A percentile compares a stretch with the other conserved stretches of the same genome.
Evolutionary conservation across 148 eudicot genomes (phyloP).

Genomic region (Cornus florida): DNA sequence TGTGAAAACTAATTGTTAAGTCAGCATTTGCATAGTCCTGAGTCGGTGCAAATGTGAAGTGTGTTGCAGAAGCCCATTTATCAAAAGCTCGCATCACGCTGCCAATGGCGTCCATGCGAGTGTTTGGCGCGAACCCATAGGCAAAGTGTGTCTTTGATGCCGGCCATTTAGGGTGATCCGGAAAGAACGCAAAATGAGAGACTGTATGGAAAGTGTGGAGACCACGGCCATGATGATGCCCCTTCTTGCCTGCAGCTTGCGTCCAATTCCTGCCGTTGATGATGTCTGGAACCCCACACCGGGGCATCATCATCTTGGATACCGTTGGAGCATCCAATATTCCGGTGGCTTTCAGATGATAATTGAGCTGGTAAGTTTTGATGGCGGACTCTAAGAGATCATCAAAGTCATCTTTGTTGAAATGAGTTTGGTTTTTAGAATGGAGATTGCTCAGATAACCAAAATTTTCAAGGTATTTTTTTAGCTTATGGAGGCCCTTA

Average conservation of each 20-base stretch:
- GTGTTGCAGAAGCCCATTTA: slow-evolving; percentile 19
- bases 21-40: background rate
- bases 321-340: slow-evolving; percentile 19
- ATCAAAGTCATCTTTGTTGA: slow-evolving; percentile 20
- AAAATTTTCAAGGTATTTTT: slow-evolving; percentile 19
- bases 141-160: slow-evolving; percentile 4
- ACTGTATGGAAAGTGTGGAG: slow-evolving; percentile 9
- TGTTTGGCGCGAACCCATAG: slow-evolving; percentile 6
- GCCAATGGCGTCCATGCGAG: background rate
- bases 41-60: slow-evolving; percentile 17
- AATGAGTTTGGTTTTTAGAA: background rate
- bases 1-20: slow-evolving; percentile 16
- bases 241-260: background rate
- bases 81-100: slow-evolving; percentile 15
- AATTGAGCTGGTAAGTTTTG: slow-evolving; percentile 24
- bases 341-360: slow-evolving; percentile 23
- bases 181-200: slow-evolving; percentile 6
- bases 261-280: slow-evolving; percentile 11
- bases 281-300: slow-evolving; percentile 28
- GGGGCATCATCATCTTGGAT: slow-evolving; percentile 26
- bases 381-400: slow-evolving; percentile 25
- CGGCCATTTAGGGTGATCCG: slow-evolving; percentile 20
- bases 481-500: slow-evolving; percentile 24
- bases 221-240: too few relatives aligned
- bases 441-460: slow-evolving; percentile 18